Evolutionary conservation across 768 basidiomycete genomes (phyloP), one percentile per base, ranked within the genome.

Genomic region (Mycena rosella): DNA sequence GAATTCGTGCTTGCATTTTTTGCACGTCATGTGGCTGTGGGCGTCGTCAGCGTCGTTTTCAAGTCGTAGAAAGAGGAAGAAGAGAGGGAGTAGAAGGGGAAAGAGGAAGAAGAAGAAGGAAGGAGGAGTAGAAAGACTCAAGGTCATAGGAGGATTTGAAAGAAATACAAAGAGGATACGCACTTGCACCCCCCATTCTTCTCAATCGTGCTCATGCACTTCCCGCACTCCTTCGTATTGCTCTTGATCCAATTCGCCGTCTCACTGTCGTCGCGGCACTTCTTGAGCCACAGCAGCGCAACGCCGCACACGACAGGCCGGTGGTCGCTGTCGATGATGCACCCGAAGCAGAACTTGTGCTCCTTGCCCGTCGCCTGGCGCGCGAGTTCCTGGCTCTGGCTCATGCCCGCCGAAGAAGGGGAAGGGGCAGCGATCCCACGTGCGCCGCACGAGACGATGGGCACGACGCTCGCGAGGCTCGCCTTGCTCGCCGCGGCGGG

Each of bases 141-240:
- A n/a, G n/a, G n/a, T n/a, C n/a, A n/a, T n/a, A n/a, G n/a, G n/a
- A n/a, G n/a, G n/a, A n/a, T n/a, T n/a, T n/a, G n/a, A n/a, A n/a
- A n/a, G n/a, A n/a, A n/a, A n/a, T n/a, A n/a, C n/a, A n/a, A n/a
- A n/a, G n/a, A 48, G 34, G 65, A 47, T 64, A 36, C 96, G 75
- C 75, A 98, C 96, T 99, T 99, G 96, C 98, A 99, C 15, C 98
- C 98, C 11, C 98, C 98, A 71, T 99, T 99, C 91, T 99, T 99
- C 88, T 99, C 98, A 64, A 99, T 99, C 59, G 98, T 99, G 74
- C 95, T 96, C 78, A 95, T 92, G 78, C 98, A 99, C 77, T 96
- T 91, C 22, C 89, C 85, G 78, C 98, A 99, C 79, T 99, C 98
- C 84, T 99, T 99, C 45, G 98, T 99, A 78, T 99, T 98, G 70